These are phyloP conservation scores for Tolypocladium ophioglossoides DNA, from an alignment of 2,329 filamentous ascomycete genomes.

Conservation along the genomic window DNA sequence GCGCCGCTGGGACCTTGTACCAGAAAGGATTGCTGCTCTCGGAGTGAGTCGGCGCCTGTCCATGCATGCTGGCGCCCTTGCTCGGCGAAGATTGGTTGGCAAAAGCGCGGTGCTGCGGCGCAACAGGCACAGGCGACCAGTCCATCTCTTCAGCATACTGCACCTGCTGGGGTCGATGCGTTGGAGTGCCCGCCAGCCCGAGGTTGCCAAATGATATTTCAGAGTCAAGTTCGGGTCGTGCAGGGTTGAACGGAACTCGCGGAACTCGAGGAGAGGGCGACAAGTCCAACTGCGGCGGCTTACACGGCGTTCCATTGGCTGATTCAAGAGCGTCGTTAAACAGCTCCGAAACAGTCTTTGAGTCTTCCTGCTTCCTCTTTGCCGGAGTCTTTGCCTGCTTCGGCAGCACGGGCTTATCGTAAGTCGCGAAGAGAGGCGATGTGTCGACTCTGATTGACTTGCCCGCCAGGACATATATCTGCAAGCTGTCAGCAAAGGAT, in stretches of 20 bases:
- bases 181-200: conserved; percentile 9
- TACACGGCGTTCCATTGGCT: conserved; percentile 4
- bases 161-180: conserved; percentile 8
- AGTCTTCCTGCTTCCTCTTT: conserved; percentile 18
- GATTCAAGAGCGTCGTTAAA: conserved; percentile 23
- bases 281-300: conserved; percentile 7
- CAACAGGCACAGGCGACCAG: conserved; percentile 57
- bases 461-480: conserved; percentile 35
- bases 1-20: conserved; percentile 59
- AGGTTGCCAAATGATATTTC: conserved; percentile 3
- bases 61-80: conserved; percentile 31
- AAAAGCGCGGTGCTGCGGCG: conserved; percentile 45
- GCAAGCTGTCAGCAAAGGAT: conserved; percentile 10
- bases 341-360: conserved; percentile 32
- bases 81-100: conserved; percentile 30
- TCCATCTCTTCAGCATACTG: conserved; percentile 57
- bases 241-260: neutral
- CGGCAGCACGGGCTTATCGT: conserved; percentile 12
- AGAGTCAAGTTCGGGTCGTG: conserved; percentile 2
- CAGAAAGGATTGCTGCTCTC: conserved; percentile 47
- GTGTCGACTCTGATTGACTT: conserved; percentile 44
- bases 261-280: conserved; percentile 6
- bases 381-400: conserved; percentile 13
- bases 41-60: conserved; percentile 31
- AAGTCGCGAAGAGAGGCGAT: conserved; percentile 37